These are phyloP conservation scores for Rhizopus arrhizus DNA, from an alignment of 371 early-diverging fungal genomes.

Conservation along the genomic window DNA sequence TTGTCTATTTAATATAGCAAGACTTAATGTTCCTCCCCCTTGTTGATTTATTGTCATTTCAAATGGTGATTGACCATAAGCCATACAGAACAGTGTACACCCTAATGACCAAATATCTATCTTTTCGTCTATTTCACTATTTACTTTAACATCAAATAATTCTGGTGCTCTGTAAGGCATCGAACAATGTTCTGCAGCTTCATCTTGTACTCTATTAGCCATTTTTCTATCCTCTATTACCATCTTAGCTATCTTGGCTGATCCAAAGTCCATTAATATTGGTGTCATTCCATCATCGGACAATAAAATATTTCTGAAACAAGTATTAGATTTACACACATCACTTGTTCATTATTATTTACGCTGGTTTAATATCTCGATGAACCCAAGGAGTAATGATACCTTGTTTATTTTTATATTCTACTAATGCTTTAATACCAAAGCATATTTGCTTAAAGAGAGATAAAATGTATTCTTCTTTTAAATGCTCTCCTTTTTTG, in stretches of 20 bases:
- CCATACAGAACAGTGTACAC: conserved; percentile 70
- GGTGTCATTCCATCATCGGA: conserved; percentile 66
- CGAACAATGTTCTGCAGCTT: conserved; percentile 66
- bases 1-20: conserved; percentile 65
- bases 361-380: conserved; percentile 75
- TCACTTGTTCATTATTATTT: conserved; percentile 23
- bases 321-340: background rate
- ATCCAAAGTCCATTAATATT: conserved; percentile 75
- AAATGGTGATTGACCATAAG: conserved; percentile 70
- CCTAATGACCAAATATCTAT: conserved; percentile 78
- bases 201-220: conserved; percentile 63
- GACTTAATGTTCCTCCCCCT: conserved; percentile 62
- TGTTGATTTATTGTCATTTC: conserved; percentile 61
- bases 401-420: conserved; percentile 26
- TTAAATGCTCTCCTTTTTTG: conserved; percentile 45
- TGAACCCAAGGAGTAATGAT: conserved; percentile 56
- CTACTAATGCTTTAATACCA: conserved; percentile 49
- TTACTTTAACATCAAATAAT: conserved; percentile 70
- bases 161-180: conserved; percentile 80
- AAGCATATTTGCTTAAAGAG: conserved; percentile 61
- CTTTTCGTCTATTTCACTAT: conserved; percentile 56
- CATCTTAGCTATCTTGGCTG: conserved; percentile 58
- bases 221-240: conserved; percentile 53
- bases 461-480: conserved; percentile 54
- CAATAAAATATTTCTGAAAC: conserved; percentile 51